Percentiles rank a stretch among this genome's conserved stretches.
These are phyloP conservation scores for Fusarium pseudograminearum DNA, from an alignment of 2,329 filamentous ascomycete genomes.

Conservation along the genomic window DNA sequence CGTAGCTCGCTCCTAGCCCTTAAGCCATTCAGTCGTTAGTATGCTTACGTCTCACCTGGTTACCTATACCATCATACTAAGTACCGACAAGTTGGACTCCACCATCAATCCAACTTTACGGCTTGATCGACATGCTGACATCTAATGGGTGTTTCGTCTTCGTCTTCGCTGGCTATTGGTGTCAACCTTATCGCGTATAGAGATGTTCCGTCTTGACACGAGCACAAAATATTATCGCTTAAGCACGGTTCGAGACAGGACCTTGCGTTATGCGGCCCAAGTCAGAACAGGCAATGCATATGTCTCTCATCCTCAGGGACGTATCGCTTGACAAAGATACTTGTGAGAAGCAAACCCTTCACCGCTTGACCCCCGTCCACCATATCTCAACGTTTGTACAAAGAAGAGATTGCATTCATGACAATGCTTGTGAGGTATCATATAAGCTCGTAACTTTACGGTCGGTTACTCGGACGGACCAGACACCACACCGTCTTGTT, in stretches of 20 bases:
- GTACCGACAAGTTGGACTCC: slow-evolving; percentile 6
- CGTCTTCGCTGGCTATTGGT: neutral
- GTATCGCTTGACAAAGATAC: neutral
- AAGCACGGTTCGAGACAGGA: neutral
- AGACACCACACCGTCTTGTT: slow-evolving; percentile 40
- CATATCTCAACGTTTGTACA: slow-evolving; percentile 6
- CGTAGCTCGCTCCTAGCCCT: neutral
- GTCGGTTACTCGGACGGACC: neutral
- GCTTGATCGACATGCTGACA: slow-evolving; percentile 4
- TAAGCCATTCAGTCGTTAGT: neutral
- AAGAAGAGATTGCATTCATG: slow-evolving; percentile 1
- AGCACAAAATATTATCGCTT: neutral
- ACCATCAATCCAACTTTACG: neutral
- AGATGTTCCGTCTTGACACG: neutral
- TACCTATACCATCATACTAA: neutral
- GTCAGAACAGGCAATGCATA: slow-evolving; percentile 2
- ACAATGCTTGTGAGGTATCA: slow-evolving; percentile 4
- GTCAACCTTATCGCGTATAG: slow-evolving; percentile 16
- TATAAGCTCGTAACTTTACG: neutral
- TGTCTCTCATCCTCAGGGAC: neutral
- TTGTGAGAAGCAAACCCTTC: slow-evolving; percentile 5
- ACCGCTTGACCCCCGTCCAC: slow-evolving; percentile 17
- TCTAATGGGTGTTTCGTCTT: neutral
- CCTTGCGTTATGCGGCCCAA: neutral
- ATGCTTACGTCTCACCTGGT: neutral